Base-by-base conservation (phyloP, 768 basidiomycete species). In the Candolleomyces aberdarensis region DNA sequence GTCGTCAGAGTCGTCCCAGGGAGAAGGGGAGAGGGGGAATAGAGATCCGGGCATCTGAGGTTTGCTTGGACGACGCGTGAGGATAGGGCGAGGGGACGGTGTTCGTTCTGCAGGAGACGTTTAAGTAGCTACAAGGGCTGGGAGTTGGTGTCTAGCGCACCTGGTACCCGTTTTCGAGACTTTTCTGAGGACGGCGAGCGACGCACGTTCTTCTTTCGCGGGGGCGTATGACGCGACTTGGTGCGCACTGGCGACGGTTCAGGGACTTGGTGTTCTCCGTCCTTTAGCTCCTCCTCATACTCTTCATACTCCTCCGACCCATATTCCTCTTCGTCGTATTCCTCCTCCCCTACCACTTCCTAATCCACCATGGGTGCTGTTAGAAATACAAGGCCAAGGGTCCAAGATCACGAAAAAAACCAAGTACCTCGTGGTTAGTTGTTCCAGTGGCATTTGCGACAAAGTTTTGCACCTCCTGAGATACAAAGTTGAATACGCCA, bases 31-130 rank as follows among this genome's bases (percentile, higher is more conserved):
- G 9, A 89, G 85, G 5, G 89, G 84, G 67, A 86, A 90, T 13
- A 93, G 81, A 1, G 91, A 83, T 8, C 91, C 91, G 20, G 91
- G 91, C 91, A 93, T 93, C 1, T 85, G 86, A 0, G 80, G 66
- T 3, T 83, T 26, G 39, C 54, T 31, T n/a, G 44, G 15, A 36
- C 29, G 44, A 6, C 53, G 53, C 43, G 41, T 48, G 53, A 55
- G 60, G 31, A 61, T 61, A 5, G 54, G 49, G 44, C 70, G 72
- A 32, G 74, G 70, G 19, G 68, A 67, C 11, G 74, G 74, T 70
- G 76, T 11, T 9, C 59, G 53, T 22, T 20, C 26, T 26, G 41
- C n/a, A 29, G n/a, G 46, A n/a, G 8, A 36, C 11, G 36, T 36
- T 36, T 58, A 8, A 46, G 20, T 6, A 26, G 15, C 36, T 6